Evolutionary conservation across 768 basidiomycete species (phyloP).

Genomic region (Coprinopsis sp.): DNA sequence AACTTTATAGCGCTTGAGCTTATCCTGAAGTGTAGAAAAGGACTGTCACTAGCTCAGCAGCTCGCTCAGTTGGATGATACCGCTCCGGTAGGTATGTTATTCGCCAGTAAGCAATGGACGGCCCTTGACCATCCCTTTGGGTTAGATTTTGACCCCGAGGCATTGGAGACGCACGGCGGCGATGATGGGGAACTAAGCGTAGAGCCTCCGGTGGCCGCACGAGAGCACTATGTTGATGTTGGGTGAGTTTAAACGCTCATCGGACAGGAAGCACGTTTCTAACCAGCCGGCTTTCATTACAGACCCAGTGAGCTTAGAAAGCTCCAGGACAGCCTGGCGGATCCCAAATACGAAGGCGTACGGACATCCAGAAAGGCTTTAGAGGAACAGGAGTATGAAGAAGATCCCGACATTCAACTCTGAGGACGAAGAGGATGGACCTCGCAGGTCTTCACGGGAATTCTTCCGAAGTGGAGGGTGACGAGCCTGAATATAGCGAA

Average conservation of each 20-base stretch:
- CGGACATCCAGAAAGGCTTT: constrained; percentile 58
- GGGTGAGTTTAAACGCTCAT: constrained; percentile 46
- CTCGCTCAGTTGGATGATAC: constrained; percentile 74
- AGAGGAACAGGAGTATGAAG: constrained; percentile 38
- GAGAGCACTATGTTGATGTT: constrained; percentile 83
- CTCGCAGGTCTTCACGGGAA: constrained; percentile 12
- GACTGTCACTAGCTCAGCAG: constrained; percentile 70
- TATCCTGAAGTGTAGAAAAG: constrained; percentile 17
- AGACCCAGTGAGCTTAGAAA: constrained; percentile 72
- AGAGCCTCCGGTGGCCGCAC: constrained; percentile 28
- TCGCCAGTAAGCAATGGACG: background rate
- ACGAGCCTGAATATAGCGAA: constrained; percentile 21
- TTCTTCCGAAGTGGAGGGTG: constrained; percentile 30
- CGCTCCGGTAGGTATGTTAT: constrained; percentile 56
- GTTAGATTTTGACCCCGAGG: constrained; percentile 74
- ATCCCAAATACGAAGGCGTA: constrained; percentile 76
- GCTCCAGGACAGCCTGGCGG: constrained; percentile 57
- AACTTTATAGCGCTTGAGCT: background rate
- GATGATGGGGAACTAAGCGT: constrained; percentile 43
- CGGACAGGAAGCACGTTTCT: background rate
- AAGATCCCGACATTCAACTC: constrained; percentile 19
- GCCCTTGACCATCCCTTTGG: constrained; percentile 5
- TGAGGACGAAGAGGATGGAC: constrained; percentile 21
- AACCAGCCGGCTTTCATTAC: constrained; percentile 1
- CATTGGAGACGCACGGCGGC: constrained; percentile 48